These are phyloP conservation scores for Silene conica DNA, from an alignment of 148 eudicot genomes.

Conservation along the genomic window DNA sequence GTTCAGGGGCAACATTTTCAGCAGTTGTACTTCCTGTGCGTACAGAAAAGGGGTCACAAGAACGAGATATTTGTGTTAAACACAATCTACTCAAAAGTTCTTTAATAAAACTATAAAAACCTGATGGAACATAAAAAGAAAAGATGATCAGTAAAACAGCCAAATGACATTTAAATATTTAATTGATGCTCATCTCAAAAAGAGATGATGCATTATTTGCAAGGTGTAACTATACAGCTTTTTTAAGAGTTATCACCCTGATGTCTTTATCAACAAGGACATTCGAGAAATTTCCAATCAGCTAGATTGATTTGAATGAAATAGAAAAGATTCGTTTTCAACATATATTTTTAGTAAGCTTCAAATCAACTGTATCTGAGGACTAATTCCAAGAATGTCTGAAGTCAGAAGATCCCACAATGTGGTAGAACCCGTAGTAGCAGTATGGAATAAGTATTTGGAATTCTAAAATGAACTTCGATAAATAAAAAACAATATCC, in stretches of 20 bases:
- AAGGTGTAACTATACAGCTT: not conserved
- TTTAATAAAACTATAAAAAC: not conserved
- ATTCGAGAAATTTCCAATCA: not conserved
- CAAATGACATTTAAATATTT: too few species aligned
- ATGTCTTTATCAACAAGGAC: not conserved
- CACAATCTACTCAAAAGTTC: conserved; percentile 2
- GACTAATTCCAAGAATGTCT: not conserved
- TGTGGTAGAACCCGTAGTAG: not conserved
- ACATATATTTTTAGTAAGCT: not conserved
- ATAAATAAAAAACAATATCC: not conserved
- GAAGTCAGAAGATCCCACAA: not conserved
- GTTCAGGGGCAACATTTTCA: conserved; percentile 64
- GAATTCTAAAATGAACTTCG: not conserved
- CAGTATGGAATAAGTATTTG: not conserved
- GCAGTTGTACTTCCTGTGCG: conserved; percentile 58
- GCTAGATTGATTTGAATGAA: not conserved
- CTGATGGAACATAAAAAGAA: not conserved
- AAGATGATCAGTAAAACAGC: not conserved
- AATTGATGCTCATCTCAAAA: not conserved
- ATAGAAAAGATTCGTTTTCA: not conserved
- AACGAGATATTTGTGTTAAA: not conserved
- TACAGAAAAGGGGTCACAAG: conserved; percentile 8
- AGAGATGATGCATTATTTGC: not conserved
- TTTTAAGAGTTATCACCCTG: not conserved
- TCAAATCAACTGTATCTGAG: not conserved